Evolutionary conservation across 1,284 basidiomycete genomes (phyloP).

Genomic region (Coriolopsis trogii): DNA sequence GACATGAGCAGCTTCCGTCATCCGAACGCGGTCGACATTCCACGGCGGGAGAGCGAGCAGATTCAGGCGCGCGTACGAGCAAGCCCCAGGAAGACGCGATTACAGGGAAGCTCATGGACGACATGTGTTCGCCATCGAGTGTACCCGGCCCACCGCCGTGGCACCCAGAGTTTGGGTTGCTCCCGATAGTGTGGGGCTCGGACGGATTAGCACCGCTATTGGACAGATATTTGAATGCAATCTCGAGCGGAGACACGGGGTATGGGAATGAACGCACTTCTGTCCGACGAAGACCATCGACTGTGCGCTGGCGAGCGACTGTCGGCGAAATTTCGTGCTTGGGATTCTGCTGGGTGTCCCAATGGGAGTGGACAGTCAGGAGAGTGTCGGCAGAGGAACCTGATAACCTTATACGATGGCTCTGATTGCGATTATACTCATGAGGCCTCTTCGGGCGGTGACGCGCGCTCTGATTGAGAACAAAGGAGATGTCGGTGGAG

Average conservation of each 20-base stretch:
- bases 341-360: no score
- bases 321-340: neutral
- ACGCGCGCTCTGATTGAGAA: neutral
- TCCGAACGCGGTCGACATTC: constrained; percentile 13
- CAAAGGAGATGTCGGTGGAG: neutral
- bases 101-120: constrained; percentile 19
- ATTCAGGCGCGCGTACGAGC: constrained; percentile 21
- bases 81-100: constrained; percentile 17
- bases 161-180: constrained; percentile 16
- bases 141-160: constrained; percentile 15
- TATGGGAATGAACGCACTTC: constrained; percentile 17
- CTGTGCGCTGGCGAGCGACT: neutral
- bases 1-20: constrained; percentile 21
- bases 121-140: constrained; percentile 21
- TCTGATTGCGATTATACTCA: constrained; percentile 9
- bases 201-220: constrained; percentile 19
- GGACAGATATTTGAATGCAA: constrained; percentile 11
- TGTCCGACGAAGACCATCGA: constrained; percentile 4
- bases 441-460: neutral
- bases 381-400: constrained; percentile 11
- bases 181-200: constrained; percentile 9
- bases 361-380: no score
- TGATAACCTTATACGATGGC: constrained; percentile 19
- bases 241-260: constrained; percentile 13
- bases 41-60: constrained; percentile 10